Percentiles rank a stretch among this genome's conserved stretches.
phyloP scores from a whole-genome alignment of 768 basidiomycete genomes.

The Cystobasidium tubakii region DNA sequence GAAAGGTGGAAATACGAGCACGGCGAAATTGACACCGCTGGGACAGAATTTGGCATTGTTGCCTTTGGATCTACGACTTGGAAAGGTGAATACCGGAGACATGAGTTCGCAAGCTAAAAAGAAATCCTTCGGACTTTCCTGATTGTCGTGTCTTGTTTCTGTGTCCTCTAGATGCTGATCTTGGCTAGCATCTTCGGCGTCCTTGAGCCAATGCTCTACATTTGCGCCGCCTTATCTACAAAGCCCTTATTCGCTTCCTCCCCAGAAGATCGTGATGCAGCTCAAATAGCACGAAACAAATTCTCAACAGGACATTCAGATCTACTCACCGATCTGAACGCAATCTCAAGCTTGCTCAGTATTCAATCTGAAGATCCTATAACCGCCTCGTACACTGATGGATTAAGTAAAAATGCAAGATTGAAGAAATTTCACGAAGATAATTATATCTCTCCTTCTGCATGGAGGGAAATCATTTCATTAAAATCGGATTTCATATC shows the following conservation, averaged over 20 bases:
- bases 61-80: slow-evolving; percentile 80
- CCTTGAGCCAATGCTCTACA: slow-evolving; percentile 65
- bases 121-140: neutral
- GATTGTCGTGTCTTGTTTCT: too few species aligned
- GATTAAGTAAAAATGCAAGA: slow-evolving; percentile 4
- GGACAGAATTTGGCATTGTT: slow-evolving; percentile 75
- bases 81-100: slow-evolving; percentile 64
- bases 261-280: slow-evolving; percentile 75
- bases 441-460: slow-evolving; percentile 74
- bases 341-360: slow-evolving; percentile 59
- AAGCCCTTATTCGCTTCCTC: slow-evolving; percentile 80
- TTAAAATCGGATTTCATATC: slow-evolving; percentile 71
- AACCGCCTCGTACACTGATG: neutral
- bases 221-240: slow-evolving; percentile 70
- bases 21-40: slow-evolving; percentile 65
- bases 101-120: too few species aligned
- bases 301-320: slow-evolving; percentile 74
- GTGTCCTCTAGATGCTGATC: slow-evolving; percentile 67
- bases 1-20: slow-evolving; percentile 12
- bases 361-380: slow-evolving; percentile 26
- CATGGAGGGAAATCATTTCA: slow-evolving; percentile 69
- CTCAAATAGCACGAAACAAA: slow-evolving; percentile 63
- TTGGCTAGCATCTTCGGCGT: slow-evolving; percentile 77
- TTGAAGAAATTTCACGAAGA: slow-evolving; percentile 52
- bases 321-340: slow-evolving; percentile 71